A percentile compares a stretch with the other conserved stretches of the same genome.
Evolutionary conservation across 2,329 filamentous ascomycete species (phyloP).

Genomic region (Sporothrix protearum): DNA sequence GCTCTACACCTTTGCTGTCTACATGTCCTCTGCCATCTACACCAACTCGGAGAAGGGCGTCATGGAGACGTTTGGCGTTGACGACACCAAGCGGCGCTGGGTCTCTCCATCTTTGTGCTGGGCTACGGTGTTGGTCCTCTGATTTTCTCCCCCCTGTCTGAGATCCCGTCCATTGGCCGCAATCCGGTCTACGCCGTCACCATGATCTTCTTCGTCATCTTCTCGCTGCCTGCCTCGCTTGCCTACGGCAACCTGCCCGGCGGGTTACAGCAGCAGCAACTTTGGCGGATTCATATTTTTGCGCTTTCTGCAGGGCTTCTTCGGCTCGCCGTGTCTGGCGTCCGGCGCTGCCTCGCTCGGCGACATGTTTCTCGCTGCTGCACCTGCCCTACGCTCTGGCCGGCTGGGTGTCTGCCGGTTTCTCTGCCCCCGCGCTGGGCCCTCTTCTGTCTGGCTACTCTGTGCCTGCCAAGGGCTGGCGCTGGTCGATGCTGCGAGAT

Average conservation of each 20-base stretch:
- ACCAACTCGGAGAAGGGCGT: slow-evolving; percentile 40
- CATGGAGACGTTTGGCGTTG: slow-evolving; percentile 48
- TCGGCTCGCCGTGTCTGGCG: slow-evolving; percentile 60
- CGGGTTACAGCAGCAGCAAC: slow-evolving; percentile 36
- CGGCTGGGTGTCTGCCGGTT: slow-evolving; percentile 59
- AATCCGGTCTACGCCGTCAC: slow-evolving; percentile 28
- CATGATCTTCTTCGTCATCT: slow-evolving; percentile 27
- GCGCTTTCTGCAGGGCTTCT: slow-evolving; percentile 64
- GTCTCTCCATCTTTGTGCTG: slow-evolving; percentile 53
- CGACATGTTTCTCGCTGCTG: slow-evolving; percentile 57
- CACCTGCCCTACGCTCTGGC: slow-evolving; percentile 72
- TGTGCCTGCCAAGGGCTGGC: slow-evolving; percentile 35
- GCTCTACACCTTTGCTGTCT: slow-evolving; percentile 51
- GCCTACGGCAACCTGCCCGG: slow-evolving; percentile 32
- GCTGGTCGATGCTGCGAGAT: slow-evolving; percentile 38
- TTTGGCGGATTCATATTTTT: slow-evolving; percentile 61
- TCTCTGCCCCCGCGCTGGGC: slow-evolving; percentile 53
- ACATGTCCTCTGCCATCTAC: slow-evolving; percentile 41
- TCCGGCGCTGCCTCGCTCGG: slow-evolving; percentile 62
- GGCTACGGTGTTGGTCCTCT: slow-evolving; percentile 58
- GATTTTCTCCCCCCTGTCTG: slow-evolving; percentile 49
- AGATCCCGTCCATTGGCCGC: slow-evolving; percentile 42
- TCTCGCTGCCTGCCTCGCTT: slow-evolving; percentile 43
- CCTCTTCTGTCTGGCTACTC: slow-evolving; percentile 45
- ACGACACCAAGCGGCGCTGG: slow-evolving; percentile 47